Conservation (phyloP, 352 stramenopile species). For the Globisporangium mamillatum region DNA sequence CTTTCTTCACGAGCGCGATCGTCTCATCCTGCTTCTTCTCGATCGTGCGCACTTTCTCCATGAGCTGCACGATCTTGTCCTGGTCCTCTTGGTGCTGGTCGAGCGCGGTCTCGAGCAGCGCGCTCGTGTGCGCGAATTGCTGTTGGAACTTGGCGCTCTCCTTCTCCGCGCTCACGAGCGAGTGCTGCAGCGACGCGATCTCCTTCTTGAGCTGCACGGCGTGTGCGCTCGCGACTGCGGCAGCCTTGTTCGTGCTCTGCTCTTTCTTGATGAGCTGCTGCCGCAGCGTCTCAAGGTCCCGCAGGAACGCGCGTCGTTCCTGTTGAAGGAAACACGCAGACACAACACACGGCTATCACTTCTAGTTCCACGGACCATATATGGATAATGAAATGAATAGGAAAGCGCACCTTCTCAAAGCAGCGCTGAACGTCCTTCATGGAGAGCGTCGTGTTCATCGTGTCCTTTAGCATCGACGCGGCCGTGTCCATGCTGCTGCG, state of each 20-base stretch:
- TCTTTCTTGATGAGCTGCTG: constrained; percentile 81
- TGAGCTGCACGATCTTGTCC: constrained; percentile 40
- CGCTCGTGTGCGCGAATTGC: constrained; percentile 67
- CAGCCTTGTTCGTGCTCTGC: constrained; percentile 39
- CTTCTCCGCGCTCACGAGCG: constrained; percentile 40
- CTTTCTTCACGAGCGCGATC: constrained; percentile 49
- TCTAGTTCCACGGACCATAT: background rate
- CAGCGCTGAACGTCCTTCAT: constrained; percentile 72
- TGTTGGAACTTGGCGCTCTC: constrained; percentile 43
- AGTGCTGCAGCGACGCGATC: constrained; percentile 51
- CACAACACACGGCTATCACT: background rate
- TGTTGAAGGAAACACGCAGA: constrained; percentile 11
- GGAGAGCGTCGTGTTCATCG: constrained; percentile 38
- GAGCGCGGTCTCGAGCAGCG: constrained; percentile 65
- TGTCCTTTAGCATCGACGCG: constrained; percentile 9
- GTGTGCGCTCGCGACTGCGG: constrained; percentile 55
- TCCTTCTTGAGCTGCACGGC: constrained; percentile 78
- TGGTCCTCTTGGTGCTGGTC: constrained; percentile 76
- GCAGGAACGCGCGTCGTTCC: constrained; percentile 65
- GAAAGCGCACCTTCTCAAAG: constrained; percentile 57
- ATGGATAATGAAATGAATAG: background rate
- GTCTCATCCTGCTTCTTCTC: constrained; percentile 69
- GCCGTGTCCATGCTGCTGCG: constrained; percentile 11
- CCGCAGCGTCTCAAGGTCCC: constrained; percentile 68
- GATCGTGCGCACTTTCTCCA: constrained; percentile 49